These are phyloP conservation scores for Rhodosporidiobolus sp. DNA, from an alignment of 768 basidiomycete genomes.

Conservation along the genomic window DNA sequence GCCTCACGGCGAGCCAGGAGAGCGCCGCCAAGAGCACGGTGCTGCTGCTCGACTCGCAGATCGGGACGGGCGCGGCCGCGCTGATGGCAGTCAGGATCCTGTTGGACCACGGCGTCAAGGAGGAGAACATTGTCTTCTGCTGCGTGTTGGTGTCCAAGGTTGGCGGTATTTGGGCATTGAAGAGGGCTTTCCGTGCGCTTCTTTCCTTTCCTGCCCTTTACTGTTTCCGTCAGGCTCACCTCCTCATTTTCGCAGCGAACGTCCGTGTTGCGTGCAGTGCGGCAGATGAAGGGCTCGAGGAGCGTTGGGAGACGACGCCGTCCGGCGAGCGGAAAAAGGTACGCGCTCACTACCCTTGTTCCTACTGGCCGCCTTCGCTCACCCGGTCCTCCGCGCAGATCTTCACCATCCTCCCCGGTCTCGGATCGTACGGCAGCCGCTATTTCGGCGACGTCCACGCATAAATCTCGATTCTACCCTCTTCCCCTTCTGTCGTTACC, in stretches of 20 bases:
- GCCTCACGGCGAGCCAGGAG: slow-evolving; percentile 61
- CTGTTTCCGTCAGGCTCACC: slow-evolving; percentile 40
- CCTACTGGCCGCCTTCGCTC: neutral
- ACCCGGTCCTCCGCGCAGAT: slow-evolving; percentile 52
- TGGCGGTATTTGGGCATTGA: slow-evolving; percentile 73
- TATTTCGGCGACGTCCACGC: slow-evolving; percentile 47
- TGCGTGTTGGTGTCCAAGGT: slow-evolving; percentile 74
- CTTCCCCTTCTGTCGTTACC: too few relatives aligned
- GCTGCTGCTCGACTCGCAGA: slow-evolving; percentile 84
- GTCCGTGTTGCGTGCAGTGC: slow-evolving; percentile 71
- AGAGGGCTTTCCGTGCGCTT: slow-evolving; percentile 77
- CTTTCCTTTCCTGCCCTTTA: neutral
- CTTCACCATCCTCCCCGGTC: slow-evolving; percentile 75
- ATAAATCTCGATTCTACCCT: neutral
- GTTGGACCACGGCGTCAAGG: slow-evolving; percentile 82
- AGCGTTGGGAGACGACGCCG: slow-evolving; percentile 66
- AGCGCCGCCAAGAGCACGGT: slow-evolving; percentile 71
- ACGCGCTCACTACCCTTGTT: slow-evolving; percentile 51
- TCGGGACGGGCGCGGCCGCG: slow-evolving; percentile 79
- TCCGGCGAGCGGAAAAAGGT: slow-evolving; percentile 54
- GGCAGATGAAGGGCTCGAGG: slow-evolving; percentile 71
- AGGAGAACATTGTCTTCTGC: slow-evolving; percentile 53
- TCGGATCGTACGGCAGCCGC: slow-evolving; percentile 66
- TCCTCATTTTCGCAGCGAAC: neutral
- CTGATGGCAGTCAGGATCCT: slow-evolving; percentile 94